These are phyloP conservation scores for Lophiotrema nucula DNA, from an alignment of 495 filamentous ascomycete species.

Conservation along the genomic window DNA sequence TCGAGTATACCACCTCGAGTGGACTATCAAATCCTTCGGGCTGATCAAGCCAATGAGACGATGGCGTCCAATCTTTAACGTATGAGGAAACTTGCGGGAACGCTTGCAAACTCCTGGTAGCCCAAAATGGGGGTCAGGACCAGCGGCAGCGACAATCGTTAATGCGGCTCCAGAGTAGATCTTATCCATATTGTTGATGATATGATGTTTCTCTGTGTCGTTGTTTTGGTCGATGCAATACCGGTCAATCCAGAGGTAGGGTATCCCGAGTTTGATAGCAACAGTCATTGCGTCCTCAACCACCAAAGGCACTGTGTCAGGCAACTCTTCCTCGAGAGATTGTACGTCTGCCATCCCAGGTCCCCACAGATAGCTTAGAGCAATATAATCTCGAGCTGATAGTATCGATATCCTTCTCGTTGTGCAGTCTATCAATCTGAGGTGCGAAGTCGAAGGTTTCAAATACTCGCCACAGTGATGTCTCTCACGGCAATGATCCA, in stretches of 20 bases:
- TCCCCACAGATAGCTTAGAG: background rate
- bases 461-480: too few relatives aligned
- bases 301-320: background rate
- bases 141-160: background rate
- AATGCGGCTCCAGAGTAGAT: background rate
- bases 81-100: background rate
- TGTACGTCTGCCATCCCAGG: too few relatives aligned
- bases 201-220: background rate
- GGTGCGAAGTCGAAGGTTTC: too few relatives aligned
- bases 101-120: background rate
- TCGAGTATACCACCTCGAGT: background rate
- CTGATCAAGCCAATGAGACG: background rate
- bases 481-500: too few relatives aligned
- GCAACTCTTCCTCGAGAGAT: background rate
- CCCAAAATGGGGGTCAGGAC: background rate
- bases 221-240: background rate
- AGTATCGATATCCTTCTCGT: background rate
- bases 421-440: background rate
- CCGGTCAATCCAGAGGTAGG: background rate
- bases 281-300: background rate
- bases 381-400: background rate
- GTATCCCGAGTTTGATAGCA: background rate
- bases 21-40: background rate
- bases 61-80: background rate
- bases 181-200: conserved; percentile 1